Evolutionary conservation across 306 rosid genomes (phyloP), one percentile per base, ranked within the genome.

Genomic region (Dryas drummondii): DNA sequence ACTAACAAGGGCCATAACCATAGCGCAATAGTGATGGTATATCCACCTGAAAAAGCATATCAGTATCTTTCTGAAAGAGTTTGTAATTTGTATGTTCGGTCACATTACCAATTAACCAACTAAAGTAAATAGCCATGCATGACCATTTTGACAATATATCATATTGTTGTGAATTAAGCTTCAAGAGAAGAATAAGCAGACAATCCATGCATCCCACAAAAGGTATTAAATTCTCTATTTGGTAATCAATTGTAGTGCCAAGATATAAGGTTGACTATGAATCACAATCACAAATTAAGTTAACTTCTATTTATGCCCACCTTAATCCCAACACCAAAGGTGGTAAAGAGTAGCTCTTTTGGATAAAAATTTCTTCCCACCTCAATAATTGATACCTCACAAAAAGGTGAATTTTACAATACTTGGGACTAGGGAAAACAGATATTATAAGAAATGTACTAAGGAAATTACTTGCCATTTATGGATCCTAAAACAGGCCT

Each of bases 21-120:
- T 87, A 62, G 99, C 99, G 79, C 97, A 90, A 81, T 96, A 96
- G 80, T 96, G 99, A 85, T 96, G 99, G 79, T 92, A 92, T 85
- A 96, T 92, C 99, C 99, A 96, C 99, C 99, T 96, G 83, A 76
- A 78, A 82, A 73, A 71, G 10, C 54, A 72, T 52, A 73, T 58
- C 57, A 26, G 27, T 55, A 42, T 49, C 56, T 47, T 63, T 74
- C 58, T 2, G 27, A 60, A 15, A 32, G 37, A 32, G 37, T 32
- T 32, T 32, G 57, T 16, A 32, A 69, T 52, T 40, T 14, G 27
- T 26, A 19, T 57, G 37, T 71, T 32, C 32, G 3, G 14, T 50
- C 40, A 59, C 53, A 77, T 47, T 50, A 40, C 47, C 14, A 46
- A 46, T 44, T 45, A 22, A 58, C 55, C 4, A 66, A 65, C 45